Conservation (phyloP, 2,329 filamentous ascomycete genomes). For the Fusarium compactum region DNA sequence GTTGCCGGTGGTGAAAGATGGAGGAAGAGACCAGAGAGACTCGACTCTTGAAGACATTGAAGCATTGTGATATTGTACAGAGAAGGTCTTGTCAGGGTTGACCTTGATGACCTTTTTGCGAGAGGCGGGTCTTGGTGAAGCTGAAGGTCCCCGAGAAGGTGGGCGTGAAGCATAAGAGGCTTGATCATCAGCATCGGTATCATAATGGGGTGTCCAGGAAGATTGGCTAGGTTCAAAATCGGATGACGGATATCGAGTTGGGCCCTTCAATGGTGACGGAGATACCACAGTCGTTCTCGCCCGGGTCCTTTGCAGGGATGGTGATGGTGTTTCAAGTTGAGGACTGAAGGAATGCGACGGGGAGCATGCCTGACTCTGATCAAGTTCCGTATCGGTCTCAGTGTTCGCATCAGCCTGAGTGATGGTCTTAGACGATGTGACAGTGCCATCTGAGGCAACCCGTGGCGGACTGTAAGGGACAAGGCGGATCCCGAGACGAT, state of each 20-base stretch:
- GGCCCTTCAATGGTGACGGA: constrained; percentile 37
- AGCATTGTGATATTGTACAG: constrained; percentile 57
- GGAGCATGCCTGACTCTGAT: constrained; percentile 26
- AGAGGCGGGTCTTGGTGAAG: constrained; percentile 48
- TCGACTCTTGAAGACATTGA: constrained; percentile 48
- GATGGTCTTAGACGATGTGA: constrained; percentile 39
- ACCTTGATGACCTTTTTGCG: constrained; percentile 60
- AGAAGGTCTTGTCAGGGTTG: constrained; percentile 70
- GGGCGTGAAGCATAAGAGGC: constrained; percentile 34
- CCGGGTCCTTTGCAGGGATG: constrained; percentile 37
- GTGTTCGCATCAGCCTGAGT: constrained; percentile 44
- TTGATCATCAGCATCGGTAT: constrained; percentile 38
- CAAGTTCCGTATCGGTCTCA: constrained; percentile 40
- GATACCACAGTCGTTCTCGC: constrained; percentile 33
- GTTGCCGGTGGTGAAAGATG: constrained; percentile 60
- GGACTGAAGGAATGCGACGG: constrained; percentile 40
- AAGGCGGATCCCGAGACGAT: constrained; percentile 53
- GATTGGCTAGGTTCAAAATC: constrained; percentile 35
- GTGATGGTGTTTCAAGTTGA: constrained; percentile 44
- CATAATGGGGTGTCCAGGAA: constrained; percentile 39
- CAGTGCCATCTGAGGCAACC: constrained; percentile 50
- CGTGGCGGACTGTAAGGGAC: constrained; percentile 56
- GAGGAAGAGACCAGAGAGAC: constrained; percentile 55
- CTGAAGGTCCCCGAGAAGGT: constrained; percentile 38
- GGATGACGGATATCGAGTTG: constrained; percentile 33